A percentile compares a stretch with the other conserved stretches of the same genome.
Evolutionary conservation across 352 stramenopile genomes (phyloP).

Genomic region (Globisporangium alternatum): DNA sequence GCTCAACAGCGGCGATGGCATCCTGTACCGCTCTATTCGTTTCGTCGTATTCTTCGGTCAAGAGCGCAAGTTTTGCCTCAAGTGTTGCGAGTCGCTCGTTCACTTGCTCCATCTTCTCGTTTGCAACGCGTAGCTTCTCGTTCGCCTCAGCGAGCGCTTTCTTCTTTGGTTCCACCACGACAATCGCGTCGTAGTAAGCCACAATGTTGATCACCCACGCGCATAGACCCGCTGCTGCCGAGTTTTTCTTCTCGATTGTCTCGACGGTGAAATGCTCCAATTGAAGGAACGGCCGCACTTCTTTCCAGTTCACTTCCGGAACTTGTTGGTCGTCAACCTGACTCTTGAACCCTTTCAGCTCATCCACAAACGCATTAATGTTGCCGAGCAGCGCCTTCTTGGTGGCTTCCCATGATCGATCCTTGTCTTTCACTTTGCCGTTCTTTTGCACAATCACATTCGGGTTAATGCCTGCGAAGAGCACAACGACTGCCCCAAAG

Average conservation of each 20-base stretch:
- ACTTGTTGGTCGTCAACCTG: slow-evolving; percentile 65
- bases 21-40: slow-evolving; percentile 89
- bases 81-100: slow-evolving; percentile 87
- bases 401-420: slow-evolving; percentile 90
- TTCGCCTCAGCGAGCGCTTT: slow-evolving; percentile 70
- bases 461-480: slow-evolving; percentile 72
- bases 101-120: slow-evolving; percentile 84
- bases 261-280: slow-evolving; percentile 82
- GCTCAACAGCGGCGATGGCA: slow-evolving; percentile 85
- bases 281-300: slow-evolving; percentile 76
- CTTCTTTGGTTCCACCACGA: slow-evolving; percentile 93
- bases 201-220: slow-evolving; percentile 92
- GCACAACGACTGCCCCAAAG: slow-evolving; percentile 71
- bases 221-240: slow-evolving; percentile 67
- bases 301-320: slow-evolving; percentile 78
- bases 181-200: slow-evolving; percentile 93
- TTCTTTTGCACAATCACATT: slow-evolving; percentile 88
- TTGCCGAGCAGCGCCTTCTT: slow-evolving; percentile 93
- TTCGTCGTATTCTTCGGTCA: slow-evolving; percentile 82
- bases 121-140: slow-evolving; percentile 82
- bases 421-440: slow-evolving; percentile 93
- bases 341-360: slow-evolving; percentile 83
- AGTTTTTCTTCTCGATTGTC: slow-evolving; percentile 84
- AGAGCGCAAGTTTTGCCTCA: slow-evolving; percentile 78
- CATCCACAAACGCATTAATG: slow-evolving; percentile 92